A percentile compares a stretch with the other conserved stretches of the same genome.
phyloP scores from a whole-genome alignment of 805 yeast genomes.

The Ogataea nitratoaversa region DNA sequence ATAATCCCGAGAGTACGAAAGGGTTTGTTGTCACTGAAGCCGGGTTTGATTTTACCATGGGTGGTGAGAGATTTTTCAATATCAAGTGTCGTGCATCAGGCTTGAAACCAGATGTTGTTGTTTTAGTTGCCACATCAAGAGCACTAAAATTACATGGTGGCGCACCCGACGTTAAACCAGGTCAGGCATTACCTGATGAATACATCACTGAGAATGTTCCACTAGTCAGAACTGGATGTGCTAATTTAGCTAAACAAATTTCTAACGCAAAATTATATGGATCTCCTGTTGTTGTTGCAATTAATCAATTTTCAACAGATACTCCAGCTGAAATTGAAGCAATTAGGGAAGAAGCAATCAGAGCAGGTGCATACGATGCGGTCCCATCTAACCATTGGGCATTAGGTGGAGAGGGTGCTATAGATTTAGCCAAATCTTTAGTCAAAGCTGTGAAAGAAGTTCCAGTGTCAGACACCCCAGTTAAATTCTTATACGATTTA shows the following conservation, averaged over 20 bases:
- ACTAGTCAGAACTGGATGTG: constrained; percentile 63
- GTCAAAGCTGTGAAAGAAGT: constrained; percentile 52
- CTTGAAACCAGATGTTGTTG: constrained; percentile 69
- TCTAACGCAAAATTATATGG: constrained; percentile 68
- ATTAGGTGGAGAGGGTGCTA: constrained; percentile 80
- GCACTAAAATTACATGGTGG: constrained; percentile 87
- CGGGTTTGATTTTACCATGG: constrained; percentile 89
- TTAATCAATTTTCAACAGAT: constrained; percentile 75
- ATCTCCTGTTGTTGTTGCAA: constrained; percentile 77
- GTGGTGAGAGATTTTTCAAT: constrained; percentile 82
- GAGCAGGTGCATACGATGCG: constrained; percentile 78
- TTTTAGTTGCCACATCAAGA: constrained; percentile 79
- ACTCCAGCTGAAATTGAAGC: constrained; percentile 64
- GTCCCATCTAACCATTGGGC: constrained; percentile 85
- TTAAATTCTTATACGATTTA: constrained; percentile 55
- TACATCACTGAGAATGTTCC: constrained; percentile 70
- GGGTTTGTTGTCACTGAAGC: constrained; percentile 87
- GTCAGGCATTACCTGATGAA: constrained; percentile 71
- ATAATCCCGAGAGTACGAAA: constrained; percentile 36
- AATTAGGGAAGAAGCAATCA: constrained; percentile 60
- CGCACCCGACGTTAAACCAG: constrained; percentile 84
- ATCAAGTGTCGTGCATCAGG: constrained; percentile 84
- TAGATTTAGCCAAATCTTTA: constrained; percentile 67
- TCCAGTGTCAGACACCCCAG: constrained; percentile 16
- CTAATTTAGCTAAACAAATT: constrained; percentile 75